These are phyloP conservation scores for Puya raimondii DNA, from an alignment of 176 grass and related monocot genomes.

Conservation along the genomic window DNA sequence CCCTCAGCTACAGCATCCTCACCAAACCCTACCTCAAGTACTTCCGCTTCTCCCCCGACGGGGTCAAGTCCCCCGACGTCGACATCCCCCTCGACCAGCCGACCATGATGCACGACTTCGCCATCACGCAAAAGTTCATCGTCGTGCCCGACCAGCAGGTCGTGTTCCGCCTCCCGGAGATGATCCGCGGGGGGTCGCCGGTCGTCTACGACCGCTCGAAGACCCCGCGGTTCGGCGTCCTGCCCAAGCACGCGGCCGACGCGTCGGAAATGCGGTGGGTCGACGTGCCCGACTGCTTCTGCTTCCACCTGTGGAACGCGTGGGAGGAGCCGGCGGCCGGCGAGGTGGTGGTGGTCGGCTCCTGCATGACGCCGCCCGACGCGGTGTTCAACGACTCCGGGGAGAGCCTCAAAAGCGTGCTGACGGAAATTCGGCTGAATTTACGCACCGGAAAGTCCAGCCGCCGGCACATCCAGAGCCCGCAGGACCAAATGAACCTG, in stretches of 20 bases:
- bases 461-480: constrained; percentile 30
- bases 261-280: constrained; percentile 55
- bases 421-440: constrained; percentile 71
- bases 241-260: constrained; percentile 48
- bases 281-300: constrained; percentile 75
- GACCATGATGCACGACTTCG: constrained; percentile 94
- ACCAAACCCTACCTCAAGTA: constrained; percentile 75
- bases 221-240: constrained; percentile 49
- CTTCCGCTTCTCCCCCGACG: constrained; percentile 62
- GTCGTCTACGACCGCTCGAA: constrained; percentile 73
- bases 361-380: constrained; percentile 94
- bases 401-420: constrained; percentile 57
- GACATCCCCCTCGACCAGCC: constrained; percentile 59
- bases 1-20: constrained; percentile 79
- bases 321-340: constrained; percentile 63
- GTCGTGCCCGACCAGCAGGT: constrained; percentile 82
- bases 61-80: constrained; percentile 57
- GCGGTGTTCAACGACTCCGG: constrained; percentile 77
- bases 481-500: constrained; percentile 60
- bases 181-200: constrained; percentile 74
- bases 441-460: constrained; percentile 35
- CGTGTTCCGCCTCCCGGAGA: constrained; percentile 77
- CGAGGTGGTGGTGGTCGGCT: constrained; percentile 81
- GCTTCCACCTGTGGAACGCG: constrained; percentile 96
- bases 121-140: constrained; percentile 62